phyloP scores from a whole-genome alignment of 2,329 filamentous ascomycete species.

The Aspergillus sp. region DNA sequence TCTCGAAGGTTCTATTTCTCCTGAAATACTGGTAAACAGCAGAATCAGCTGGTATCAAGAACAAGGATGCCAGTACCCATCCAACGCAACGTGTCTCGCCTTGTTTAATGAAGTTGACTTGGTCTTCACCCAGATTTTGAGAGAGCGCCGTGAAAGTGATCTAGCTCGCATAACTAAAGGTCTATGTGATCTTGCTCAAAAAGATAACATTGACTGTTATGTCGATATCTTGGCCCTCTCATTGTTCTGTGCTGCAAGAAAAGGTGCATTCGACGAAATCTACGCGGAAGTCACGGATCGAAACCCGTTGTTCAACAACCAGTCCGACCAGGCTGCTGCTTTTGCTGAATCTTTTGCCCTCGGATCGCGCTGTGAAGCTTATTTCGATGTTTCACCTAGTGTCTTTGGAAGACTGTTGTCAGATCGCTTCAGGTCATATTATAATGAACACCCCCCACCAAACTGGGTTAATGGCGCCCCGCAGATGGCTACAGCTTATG shows the following conservation, averaged over 20 bases:
- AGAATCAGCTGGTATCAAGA: conserved; percentile 41
- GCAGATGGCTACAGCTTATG: conserved; percentile 48
- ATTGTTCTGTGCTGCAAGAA: conserved; percentile 54
- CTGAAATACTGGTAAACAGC: conserved; percentile 31
- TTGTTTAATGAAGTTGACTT: conserved; percentile 36
- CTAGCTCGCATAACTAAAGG: conserved; percentile 35
- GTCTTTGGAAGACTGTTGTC: conserved; percentile 43
- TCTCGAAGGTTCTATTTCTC: conserved; percentile 33
- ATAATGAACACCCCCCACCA: conserved; percentile 45
- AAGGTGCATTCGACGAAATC: conserved; percentile 56
- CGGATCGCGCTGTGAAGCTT: conserved; percentile 59
- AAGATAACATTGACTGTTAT: conserved; percentile 37
- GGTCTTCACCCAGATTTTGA: conserved; percentile 23
- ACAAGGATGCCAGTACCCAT: conserved; percentile 33
- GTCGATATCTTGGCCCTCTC: conserved; percentile 54
- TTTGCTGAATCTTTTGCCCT: conserved; percentile 61
- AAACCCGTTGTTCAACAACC: conserved; percentile 57
- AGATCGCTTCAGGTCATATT: conserved; percentile 39
- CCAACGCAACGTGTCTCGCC: conserved; percentile 23
- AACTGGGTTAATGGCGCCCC: conserved; percentile 47
- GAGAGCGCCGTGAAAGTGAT: conserved; percentile 23
- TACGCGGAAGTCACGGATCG: conserved; percentile 60
- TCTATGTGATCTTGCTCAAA: conserved; percentile 29
- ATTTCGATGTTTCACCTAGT: conserved; percentile 54
- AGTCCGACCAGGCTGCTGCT: conserved; percentile 59